A percentile compares a stretch with the other conserved stretches of the same genome.
phyloP scores from a whole-genome alignment of 2,329 filamentous ascomycete species.

The Diaporthe sp. region DNA sequence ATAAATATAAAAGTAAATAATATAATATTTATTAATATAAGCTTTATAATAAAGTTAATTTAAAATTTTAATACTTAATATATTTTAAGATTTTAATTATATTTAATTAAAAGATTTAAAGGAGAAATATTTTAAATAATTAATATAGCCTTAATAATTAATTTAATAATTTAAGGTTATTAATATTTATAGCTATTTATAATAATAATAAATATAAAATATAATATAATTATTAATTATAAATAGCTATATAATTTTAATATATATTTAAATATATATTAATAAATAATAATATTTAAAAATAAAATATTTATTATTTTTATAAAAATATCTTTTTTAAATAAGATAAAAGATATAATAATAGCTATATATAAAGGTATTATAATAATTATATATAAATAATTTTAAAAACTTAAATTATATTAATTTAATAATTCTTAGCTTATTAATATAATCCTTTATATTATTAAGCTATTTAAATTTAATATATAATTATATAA shows the following conservation, averaged over 20 bases:
- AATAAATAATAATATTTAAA: neutral
- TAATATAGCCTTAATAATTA: neutral
- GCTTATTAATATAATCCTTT: neutral
- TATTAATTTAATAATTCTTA: neutral
- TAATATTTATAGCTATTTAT: neutral
- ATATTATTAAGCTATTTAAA: neutral
- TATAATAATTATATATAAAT: neutral
- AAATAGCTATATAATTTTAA: neutral
- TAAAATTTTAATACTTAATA: neutral
- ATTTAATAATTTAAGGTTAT: neutral
- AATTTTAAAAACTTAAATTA: neutral
- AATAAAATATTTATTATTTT: neutral
- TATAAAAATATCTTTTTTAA: too few relatives aligned
- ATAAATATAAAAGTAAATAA: too few relatives aligned
- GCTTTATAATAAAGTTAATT: neutral
- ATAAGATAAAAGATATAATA: too few relatives aligned
- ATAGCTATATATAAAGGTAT: neutral
- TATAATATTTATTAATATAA: too few relatives aligned
- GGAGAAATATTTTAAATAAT: neutral
- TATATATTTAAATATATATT: slow-evolving; percentile 1
- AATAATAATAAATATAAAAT: slow-evolving; percentile 14
- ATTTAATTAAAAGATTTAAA: neutral
- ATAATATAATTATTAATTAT: neutral
- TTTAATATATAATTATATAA: neutral
- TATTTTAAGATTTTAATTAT: neutral